phyloP scores from a whole-genome alignment of 2,329 filamentous ascomycete genomes.

The Cladosporium sp. region DNA sequence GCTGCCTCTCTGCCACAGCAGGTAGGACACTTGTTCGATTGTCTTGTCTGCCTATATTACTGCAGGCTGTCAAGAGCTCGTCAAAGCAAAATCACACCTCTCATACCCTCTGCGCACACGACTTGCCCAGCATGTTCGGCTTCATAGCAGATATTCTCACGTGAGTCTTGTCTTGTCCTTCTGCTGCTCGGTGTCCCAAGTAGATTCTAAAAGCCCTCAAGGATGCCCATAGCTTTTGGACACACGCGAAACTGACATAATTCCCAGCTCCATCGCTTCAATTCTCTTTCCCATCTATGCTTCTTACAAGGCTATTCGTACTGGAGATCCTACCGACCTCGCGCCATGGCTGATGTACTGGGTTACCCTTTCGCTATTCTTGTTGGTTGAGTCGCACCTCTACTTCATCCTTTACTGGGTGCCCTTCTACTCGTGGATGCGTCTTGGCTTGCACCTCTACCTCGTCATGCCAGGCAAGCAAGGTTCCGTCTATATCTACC shows the following conservation, averaged over 20 bases:
- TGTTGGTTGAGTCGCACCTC: constrained; percentile 83
- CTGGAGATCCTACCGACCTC: constrained; percentile 82
- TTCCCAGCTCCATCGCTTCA: constrained; percentile 73
- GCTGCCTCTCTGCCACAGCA: constrained; percentile 7
- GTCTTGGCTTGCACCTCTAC: constrained; percentile 84
- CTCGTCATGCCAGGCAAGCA: constrained; percentile 98
- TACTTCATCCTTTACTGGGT: constrained; percentile 87
- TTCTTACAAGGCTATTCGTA: constrained; percentile 96
- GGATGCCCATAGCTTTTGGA: neutral
- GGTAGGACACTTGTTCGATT: constrained; percentile 6
- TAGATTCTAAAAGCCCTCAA: neutral
- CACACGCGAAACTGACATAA: constrained; percentile 27
- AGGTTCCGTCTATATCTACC: constrained; percentile 83
- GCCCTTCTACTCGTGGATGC: constrained; percentile 91
- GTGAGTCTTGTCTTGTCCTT: constrained; percentile 53
- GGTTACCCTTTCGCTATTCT: constrained; percentile 81
- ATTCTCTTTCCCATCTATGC: constrained; percentile 95
- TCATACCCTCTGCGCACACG: neutral
- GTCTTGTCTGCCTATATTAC: neutral
- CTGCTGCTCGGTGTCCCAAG: neutral
- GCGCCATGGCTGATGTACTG: constrained; percentile 99
- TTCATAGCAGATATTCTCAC: constrained; percentile 76
- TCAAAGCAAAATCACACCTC: neutral
- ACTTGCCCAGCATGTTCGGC: constrained; percentile 38
- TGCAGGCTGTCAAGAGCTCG: neutral